Base-by-base conservation (phyloP, 1,284 basidiomycete genomes). In the Puccinia polysora region DNA sequence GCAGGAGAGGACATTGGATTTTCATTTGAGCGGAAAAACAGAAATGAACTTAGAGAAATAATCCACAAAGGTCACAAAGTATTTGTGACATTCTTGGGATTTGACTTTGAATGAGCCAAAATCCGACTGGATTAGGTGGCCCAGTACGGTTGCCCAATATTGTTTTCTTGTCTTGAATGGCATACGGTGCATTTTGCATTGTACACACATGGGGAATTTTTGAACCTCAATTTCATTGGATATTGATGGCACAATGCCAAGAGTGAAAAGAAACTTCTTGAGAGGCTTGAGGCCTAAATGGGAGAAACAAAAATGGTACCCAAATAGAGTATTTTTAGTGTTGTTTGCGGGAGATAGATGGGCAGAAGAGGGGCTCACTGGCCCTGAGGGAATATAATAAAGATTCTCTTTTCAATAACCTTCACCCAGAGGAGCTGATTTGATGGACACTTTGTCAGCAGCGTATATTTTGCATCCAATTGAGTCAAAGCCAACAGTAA, bases 1-100 rank as follows among this genome's bases (percentile, higher is more conserved):
- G 5, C 79, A 68, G 2, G 2, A 34, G 4, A 58, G 32, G 3
- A 32, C 4, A 2, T 58, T 14, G 3, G 20, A 28, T 20, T 58
- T 58, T 10, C 20, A 58, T 58, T 58, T 58, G 20, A 58, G 23
- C 1, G 55, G 2, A 4, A 14, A 53, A 1, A 53, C 50, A 1
- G 12, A 12, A 14, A 23, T 1, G 3, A 14, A 20, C 2, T 53
- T 53, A 53, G 50, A 15, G 20, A 2, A 4, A 20, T 53, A 10
- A 53, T 53, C 3, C 1, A 53, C 23, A 53, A 53, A 53, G 1
- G 50, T 53, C 1, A 53, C 3, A 20, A 20, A 53, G 14, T 23
- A 23, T 6, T 58, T 58, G 20, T 1, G 4, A 2, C 55, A 1
- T 58, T 58, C 55, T 2, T 30, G 5, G 1, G 5, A 58, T n/a